phyloP scores from a whole-genome alignment of 352 stramenopile genomes.

The Phytopythium boreale region DNA sequence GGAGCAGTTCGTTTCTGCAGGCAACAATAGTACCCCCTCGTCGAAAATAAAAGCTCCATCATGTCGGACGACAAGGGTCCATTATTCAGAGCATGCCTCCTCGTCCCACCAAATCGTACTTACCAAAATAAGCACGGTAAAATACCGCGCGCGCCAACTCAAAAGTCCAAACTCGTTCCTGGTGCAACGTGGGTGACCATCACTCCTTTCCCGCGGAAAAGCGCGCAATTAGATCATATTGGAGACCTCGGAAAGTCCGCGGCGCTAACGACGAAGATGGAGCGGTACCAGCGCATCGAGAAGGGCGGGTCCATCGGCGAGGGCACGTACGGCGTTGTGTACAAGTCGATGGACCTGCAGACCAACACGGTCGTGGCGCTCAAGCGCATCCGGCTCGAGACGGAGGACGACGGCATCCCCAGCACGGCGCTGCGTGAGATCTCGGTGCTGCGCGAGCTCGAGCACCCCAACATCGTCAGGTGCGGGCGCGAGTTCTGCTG shows the following conservation, averaged over 20 bases:
- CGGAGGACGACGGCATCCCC: slow-evolving; percentile 99
- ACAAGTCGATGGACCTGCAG: slow-evolving; percentile 93
- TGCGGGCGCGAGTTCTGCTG: slow-evolving; percentile 11
- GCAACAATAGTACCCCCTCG: neutral
- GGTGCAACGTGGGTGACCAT: slow-evolving; percentile 8
- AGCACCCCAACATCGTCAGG: slow-evolving; percentile 98
- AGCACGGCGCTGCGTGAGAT: slow-evolving; percentile 98
- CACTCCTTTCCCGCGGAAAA: slow-evolving; percentile 11
- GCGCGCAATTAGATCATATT: neutral
- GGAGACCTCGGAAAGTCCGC: neutral
- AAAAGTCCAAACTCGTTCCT: slow-evolving; percentile 13
- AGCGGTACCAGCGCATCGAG: slow-evolving; percentile 92
- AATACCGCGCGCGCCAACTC: slow-evolving; percentile 7
- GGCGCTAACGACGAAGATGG: slow-evolving; percentile 37
- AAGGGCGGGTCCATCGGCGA: slow-evolving; percentile 92
- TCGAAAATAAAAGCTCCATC: too few relatives aligned
- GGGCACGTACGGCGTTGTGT: slow-evolving; percentile 97
- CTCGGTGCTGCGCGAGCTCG: slow-evolving; percentile 95
- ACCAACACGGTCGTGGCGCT: slow-evolving; percentile 92
- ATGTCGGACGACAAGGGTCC: neutral
- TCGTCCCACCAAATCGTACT: neutral
- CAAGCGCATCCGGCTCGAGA: slow-evolving; percentile 97
- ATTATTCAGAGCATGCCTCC: neutral
- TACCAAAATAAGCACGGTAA: neutral
- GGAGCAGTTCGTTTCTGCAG: too few relatives aligned